Base-by-base conservation (phyloP, 2,329 filamentous ascomycete genomes). In the Colletotrichum lentis region DNA sequence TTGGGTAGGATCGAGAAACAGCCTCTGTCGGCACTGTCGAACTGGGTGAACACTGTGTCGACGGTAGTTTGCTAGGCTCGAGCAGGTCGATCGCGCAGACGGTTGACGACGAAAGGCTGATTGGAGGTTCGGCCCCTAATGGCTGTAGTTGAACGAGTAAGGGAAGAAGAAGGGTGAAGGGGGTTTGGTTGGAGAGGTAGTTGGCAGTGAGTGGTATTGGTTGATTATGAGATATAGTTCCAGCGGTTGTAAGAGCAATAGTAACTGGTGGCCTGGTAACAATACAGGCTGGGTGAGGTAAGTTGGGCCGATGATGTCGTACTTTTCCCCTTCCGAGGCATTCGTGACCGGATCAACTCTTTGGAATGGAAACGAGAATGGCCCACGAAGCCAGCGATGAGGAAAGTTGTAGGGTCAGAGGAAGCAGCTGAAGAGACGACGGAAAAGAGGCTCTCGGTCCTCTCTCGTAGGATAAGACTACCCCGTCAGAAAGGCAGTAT, bases 381-480 rank as follows among this genome's bases (percentile, higher is more conserved):
- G 53, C 41, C n/a, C 37, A 55, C 8, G 12, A 24, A 37, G 6
- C 7, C 53, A 46, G 20, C n/a, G 12, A 41, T 16, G n/a, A 5
- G 11, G 41, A 14, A 10, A 35, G 27, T n/a, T 16, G 35, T 20
- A 57, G n/a, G 44, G 31, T 8, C 37, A 62, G 43, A 54, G 35
- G 10, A 37, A 50, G 16, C 5, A 2, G 27, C 39, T 24, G 37
- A 10, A 56, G 2, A 50, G 5, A 27, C 27, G 27, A 27, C 27
- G 6, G 20, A 35, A 37, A 41, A 54, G 43, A 68, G 61, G 62
- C 31, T 60, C 43, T 56, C 49, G 24, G 44, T 64, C 54, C 61
- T 59, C 62, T 43, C 31, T 41, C 49, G 49, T 60, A 55, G 55
- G 65, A 68, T 60, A 68, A 44, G 54, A 68, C 65, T 64, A 68